Evolutionary conservation across 208 protist genomes (phyloP).

Genomic region (Leishmania lainsoni): DNA sequence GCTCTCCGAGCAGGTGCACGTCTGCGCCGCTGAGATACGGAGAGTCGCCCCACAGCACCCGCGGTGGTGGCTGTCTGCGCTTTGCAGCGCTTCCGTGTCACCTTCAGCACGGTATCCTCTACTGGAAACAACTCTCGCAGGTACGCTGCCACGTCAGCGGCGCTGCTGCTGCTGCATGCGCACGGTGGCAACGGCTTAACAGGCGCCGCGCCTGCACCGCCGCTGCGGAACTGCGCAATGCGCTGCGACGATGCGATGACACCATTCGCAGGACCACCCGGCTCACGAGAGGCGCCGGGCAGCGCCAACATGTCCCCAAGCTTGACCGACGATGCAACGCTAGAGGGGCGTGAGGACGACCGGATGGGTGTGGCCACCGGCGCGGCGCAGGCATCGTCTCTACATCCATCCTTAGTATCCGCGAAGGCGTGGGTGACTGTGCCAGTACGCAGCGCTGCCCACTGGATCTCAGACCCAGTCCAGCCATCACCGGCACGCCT

Average conservation of each 20-base stretch:
- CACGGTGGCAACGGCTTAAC: background rate
- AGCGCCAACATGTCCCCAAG: conserved; percentile 4
- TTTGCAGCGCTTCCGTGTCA: background rate
- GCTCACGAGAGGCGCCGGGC: background rate
- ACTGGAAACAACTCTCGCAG: conserved; percentile 3
- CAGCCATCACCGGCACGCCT: background rate
- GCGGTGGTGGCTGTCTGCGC: background rate
- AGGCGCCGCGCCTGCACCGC: background rate
- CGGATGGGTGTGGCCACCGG: background rate
- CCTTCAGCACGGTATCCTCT: background rate
- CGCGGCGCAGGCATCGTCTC: background rate
- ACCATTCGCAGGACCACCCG: background rate
- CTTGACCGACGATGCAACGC: conserved; percentile 4
- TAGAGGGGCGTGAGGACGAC: background rate
- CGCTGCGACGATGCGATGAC: background rate
- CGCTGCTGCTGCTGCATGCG: background rate
- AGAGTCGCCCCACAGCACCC: background rate
- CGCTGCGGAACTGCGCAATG: background rate
- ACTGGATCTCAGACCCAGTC: background rate
- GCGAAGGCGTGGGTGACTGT: background rate
- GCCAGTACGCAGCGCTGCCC: background rate
- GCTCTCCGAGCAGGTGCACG: background rate
- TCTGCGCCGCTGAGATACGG: background rate
- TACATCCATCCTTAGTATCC: background rate
- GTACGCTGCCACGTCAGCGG: conserved; percentile 2